Base-by-base conservation (phyloP, 805 yeast genomes). In the Teunomyces atbi region DNA sequence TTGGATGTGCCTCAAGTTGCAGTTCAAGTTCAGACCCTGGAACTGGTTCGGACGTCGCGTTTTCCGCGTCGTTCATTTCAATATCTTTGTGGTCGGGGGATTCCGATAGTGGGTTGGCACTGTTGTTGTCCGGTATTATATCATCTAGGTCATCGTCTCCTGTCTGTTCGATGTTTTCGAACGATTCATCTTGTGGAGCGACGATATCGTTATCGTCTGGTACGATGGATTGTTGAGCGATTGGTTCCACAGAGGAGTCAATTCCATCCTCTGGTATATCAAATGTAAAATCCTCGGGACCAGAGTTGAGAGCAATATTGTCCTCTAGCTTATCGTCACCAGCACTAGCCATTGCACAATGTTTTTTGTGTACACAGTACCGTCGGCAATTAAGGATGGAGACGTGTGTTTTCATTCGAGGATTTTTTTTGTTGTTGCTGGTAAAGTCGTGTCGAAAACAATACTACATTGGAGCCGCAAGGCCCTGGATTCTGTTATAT, bases 381-480 rank as follows among this genome's bases (percentile, higher is more conserved):
- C 39, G 39, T 20, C 28, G 27, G 39, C 23, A 19, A 26, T 36
- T 12, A 19, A 36, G 39, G 39, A 36, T 36, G 39, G 28, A 8
- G 39, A 36, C 39, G 28, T 36, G 27, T 36, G 28, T 36, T 36
- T 36, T 36, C 39, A 36, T 36, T 36, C 23, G 19, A 36, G 39
- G 28, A 36, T 36, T 36, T 36, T 36, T 36, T 36, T 36, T 36
- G 39, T 36, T 36, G 39, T 36, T 36, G 39, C 39, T 36, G 39
- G n/a, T 36, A 36, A 36, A 36, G 39, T 36, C 39, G 39, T 36
- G 39, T 36, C 28, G 18, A 16, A n/a, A 20, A 20, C 39, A 36
- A 36, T 36, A 20, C 28, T 36, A 36, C 28, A 20, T 6, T n/a
- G 23, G 33, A 12, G 20, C 36, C 36, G 18, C 20, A 18, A 19